These are phyloP conservation scores for Saccharomyces hybrid DNA, from an alignment of 1,139 yeast species.

Conservation along the genomic window DNA sequence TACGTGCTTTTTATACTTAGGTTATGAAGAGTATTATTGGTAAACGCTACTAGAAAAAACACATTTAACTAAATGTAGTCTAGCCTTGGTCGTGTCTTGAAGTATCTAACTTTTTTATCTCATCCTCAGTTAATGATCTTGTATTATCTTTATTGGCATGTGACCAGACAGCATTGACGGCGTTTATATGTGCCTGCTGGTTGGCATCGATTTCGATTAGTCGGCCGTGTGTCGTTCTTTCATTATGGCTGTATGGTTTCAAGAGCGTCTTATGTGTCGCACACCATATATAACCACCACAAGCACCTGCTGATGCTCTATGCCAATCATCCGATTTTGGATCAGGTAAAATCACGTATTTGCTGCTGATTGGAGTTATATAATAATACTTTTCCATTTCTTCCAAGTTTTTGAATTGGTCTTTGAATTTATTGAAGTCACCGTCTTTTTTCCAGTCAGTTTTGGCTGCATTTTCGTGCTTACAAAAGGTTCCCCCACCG, in stretches of 20 bases:
- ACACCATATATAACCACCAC: slow-evolving; percentile 9
- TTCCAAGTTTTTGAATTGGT: background rate
- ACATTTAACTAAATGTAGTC: background rate
- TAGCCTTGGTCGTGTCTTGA: background rate
- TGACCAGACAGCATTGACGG: background rate
- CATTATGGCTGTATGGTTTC: slow-evolving; percentile 9
- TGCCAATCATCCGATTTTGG: background rate
- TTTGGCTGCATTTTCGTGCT: slow-evolving; percentile 2
- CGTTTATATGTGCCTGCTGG: background rate
- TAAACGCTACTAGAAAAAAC: background rate
- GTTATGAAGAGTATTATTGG: background rate
- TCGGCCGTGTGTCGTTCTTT: background rate
- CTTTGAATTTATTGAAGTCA: background rate
- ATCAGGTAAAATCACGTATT: background rate
- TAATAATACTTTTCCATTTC: background rate
- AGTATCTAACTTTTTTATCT: background rate
- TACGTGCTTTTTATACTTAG: background rate
- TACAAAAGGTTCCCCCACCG: slow-evolving; percentile 8
- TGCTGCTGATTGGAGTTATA: background rate
- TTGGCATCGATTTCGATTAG: background rate
- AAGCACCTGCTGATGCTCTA: slow-evolving; percentile 2
- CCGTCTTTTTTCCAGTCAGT: background rate
- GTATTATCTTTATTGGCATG: background rate
- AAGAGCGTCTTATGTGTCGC: slow-evolving; percentile 6
- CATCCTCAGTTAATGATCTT: background rate